phyloP scores from a whole-genome alignment of 2,329 filamentous ascomycete species.

The Parascedosporium putredinis region DNA sequence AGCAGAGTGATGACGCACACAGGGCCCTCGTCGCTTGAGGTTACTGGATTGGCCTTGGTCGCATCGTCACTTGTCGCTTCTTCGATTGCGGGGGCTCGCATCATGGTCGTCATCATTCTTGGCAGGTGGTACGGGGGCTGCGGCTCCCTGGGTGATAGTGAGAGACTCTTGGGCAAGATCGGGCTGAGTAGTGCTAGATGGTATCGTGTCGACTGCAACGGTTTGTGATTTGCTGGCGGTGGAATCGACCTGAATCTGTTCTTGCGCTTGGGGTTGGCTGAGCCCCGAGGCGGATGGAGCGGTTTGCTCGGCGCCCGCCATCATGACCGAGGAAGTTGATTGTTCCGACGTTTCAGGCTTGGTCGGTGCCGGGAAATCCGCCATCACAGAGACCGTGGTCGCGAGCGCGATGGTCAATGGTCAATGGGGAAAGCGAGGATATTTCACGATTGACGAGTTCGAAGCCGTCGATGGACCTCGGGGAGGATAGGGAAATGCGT shows the following conservation, averaged over 20 bases:
- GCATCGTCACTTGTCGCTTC: conserved; percentile 26
- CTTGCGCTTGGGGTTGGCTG: neutral
- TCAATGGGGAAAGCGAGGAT: too few relatives aligned
- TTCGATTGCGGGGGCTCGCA: conserved; percentile 29
- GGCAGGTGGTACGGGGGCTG: conserved; percentile 19
- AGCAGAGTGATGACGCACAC: conserved; percentile 71
- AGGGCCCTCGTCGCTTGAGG: conserved; percentile 22
- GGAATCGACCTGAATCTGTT: neutral
- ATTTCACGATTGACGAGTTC: too few relatives aligned
- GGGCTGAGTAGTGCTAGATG: neutral
- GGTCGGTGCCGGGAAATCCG: neutral
- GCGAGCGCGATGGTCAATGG: neutral
- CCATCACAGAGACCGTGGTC: too few relatives aligned
- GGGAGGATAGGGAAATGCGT: neutral
- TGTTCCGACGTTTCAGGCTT: neutral
- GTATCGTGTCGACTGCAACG: neutral
- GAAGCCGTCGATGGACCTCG: too few relatives aligned
- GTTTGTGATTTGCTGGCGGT: neutral
- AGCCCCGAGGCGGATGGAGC: neutral
- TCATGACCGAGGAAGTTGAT: neutral
- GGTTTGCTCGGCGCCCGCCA: neutral
- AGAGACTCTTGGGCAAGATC: neutral
- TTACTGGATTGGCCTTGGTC: conserved; percentile 23
- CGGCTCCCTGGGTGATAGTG: conserved; percentile 15
- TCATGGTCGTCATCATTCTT: conserved; percentile 21